Percentiles rank a stretch among this genome's conserved stretches.
phyloP scores from a whole-genome alignment of 1,284 basidiomycete species.

The Malassezia japonica region DNA sequence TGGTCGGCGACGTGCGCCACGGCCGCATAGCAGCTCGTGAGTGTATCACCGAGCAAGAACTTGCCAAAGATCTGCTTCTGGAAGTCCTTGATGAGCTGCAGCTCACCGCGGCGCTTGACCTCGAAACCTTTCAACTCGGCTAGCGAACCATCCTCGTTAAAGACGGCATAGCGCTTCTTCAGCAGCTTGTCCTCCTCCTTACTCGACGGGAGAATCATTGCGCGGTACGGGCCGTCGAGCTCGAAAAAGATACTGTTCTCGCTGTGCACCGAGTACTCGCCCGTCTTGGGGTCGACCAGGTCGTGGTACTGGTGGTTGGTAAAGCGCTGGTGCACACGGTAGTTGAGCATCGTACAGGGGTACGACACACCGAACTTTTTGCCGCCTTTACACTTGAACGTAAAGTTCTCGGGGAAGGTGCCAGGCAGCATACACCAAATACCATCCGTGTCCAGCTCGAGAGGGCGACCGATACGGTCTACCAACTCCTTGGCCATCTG shows the following conservation, averaged over 20 bases:
- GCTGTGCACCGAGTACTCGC: conserved; percentile 74
- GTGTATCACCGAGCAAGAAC: conserved; percentile 82
- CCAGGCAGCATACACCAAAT: conserved; percentile 99
- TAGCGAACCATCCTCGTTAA: conserved; percentile 91
- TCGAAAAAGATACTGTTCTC: conserved; percentile 99
- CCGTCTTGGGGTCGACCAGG: conserved; percentile 57
- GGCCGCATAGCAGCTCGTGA: conserved; percentile 87
- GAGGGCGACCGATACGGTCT: conserved; percentile 89
- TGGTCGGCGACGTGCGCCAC: conserved; percentile 90
- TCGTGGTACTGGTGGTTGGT: conserved; percentile 98
- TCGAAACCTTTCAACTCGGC: conserved; percentile 98
- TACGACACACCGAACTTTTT: conserved; percentile 89
- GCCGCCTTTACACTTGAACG: conserved; percentile 77
- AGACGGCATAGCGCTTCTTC: conserved; percentile 99
- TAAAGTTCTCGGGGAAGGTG: conserved; percentile 95
- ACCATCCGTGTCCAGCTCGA: conserved; percentile 96
- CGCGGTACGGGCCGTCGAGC: conserved; percentile 93
- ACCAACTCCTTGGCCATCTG: conserved; percentile 96
- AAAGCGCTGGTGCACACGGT: conserved; percentile 87
- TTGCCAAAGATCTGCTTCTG: conserved; percentile 97
- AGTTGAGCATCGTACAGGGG: conserved; percentile 98
- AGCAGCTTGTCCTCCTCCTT: conserved; percentile 98
- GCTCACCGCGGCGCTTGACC: conserved; percentile 92
- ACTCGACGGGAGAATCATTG: conserved; percentile 97
- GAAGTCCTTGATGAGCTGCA: conserved; percentile 99